Base-by-base conservation (phyloP, 192 early-diverging fungal species). In the Mortierella hygrophila region DNA sequence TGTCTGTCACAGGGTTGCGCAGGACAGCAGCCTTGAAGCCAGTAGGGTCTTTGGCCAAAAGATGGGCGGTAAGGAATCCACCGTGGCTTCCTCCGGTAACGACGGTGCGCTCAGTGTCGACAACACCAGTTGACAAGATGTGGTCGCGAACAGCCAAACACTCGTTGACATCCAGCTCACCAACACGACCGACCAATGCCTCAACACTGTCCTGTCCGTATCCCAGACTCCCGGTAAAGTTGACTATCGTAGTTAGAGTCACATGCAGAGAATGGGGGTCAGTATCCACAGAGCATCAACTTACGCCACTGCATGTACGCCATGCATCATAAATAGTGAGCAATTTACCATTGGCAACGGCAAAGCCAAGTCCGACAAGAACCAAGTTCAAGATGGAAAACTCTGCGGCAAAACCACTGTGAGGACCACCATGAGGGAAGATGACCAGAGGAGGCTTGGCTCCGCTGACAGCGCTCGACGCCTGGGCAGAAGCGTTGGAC, bases 401-500 rank as follows among this genome's bases (percentile, higher is more conserved):
- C 35, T 89, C 93, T 26, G 91, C 90, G 15, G 93, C 89, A 76
- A 85, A 91, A 32, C 81, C 79, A 11, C 85, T 77, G 78, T 97
- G 95, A 18, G 96, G 96, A 7, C 96, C 96, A 44, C 96, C 96
- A 82, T 97, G 96, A 1, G 96, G 95, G 72, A 91, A 81, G n/a
- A 95, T 91, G 1, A 96, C 88, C 73, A 96, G 89, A 20, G 94
- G 94, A 10, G 83, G 85, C 70, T 85, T 89, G 32, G 65, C 68
- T n/a, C 75, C 75, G 54, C 77, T 54, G 42, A 80, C 76, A 46
- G 80, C 75, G 13, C 90, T 81, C 29, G 44, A 32, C n/a, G 42
- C 37, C 8, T 87, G 80, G 37, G 29, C 70, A 4, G 84, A 44
- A 65, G 29, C 75, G 16, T 76, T 69, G 15, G 57, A 60, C 69